phyloP scores from a whole-genome alignment of 1,139 yeast genomes.

The Kluyveromyces sp. region DNA sequence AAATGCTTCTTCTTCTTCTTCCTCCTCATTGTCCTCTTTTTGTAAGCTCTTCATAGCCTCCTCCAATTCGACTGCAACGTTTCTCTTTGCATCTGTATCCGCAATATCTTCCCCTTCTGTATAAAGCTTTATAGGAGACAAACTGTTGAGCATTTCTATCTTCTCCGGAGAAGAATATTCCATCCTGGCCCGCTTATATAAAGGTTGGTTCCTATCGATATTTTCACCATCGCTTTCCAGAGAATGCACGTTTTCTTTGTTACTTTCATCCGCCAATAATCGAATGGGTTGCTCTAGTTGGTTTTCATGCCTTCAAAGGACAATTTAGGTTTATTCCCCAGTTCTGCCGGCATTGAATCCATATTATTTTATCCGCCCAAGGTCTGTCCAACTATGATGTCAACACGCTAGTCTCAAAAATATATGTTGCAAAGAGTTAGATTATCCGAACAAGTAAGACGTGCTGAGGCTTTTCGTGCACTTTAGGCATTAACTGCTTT shows the following conservation, averaged over 20 bases:
- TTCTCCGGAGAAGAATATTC: conserved; percentile 7
- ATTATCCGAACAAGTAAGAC: too few species aligned
- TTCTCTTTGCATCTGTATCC: background rate
- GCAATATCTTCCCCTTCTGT: background rate
- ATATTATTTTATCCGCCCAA: background rate
- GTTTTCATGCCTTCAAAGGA: background rate
- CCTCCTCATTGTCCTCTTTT: background rate
- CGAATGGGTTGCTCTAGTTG: background rate
- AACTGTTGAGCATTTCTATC: conserved; percentile 7
- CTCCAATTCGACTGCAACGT: background rate
- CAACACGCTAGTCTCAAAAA: too few species aligned
- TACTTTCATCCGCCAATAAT: background rate
- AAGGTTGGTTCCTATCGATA: background rate
- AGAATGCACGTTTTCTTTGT: conserved; percentile 2
- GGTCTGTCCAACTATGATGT: background rate
- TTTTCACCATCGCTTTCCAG: conserved; percentile 2
- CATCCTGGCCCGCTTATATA: background rate
- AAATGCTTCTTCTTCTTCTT: conserved; percentile 3
- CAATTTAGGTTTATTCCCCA: conserved; percentile 1
- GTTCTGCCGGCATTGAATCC: background rate
- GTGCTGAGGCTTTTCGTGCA: too few species aligned
- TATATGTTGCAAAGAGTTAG: too few species aligned
- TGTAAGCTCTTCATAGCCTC: background rate
- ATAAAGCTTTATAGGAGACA: conserved; percentile 3
- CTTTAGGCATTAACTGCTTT: too few species aligned